These are phyloP conservation scores for Bocquillonia castaneifolia DNA, from an alignment of 441 rosid species.

Conservation along the genomic window DNA sequence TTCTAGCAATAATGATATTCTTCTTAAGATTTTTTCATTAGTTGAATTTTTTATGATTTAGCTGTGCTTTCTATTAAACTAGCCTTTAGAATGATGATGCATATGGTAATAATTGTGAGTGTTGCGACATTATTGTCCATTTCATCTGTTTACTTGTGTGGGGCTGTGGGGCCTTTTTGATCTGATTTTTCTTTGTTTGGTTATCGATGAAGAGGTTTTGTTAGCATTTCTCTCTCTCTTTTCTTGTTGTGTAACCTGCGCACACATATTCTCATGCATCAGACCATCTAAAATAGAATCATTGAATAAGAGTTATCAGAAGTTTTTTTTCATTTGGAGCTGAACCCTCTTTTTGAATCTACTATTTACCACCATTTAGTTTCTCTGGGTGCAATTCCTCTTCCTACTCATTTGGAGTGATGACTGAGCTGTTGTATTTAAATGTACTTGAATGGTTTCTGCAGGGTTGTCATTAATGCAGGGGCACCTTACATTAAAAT, in stretches of 20 bases:
- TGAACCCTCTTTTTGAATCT: too few species aligned
- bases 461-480: constrained; percentile 89
- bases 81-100: not conserved
- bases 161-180: not conserved
- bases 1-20: not conserved
- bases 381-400: not conserved
- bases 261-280: not conserved
- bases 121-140: not conserved
- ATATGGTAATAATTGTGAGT: not conserved
- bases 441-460: constrained; percentile 10
- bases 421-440: not conserved
- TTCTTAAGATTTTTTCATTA: constrained; percentile 9
- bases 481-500: constrained; percentile 97
- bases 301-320: not conserved
- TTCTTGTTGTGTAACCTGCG: not conserved
- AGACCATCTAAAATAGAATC: not conserved
- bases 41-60: too few species aligned
- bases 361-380: not conserved
- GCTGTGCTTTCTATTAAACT: not conserved
- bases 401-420: not conserved
- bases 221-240: not conserved
- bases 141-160: not conserved
- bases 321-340: too few species aligned
- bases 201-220: not conserved
- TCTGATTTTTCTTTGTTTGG: not conserved